Evolutionary conservation across 371 early-diverging fungal genomes (phyloP).

Genomic region (Saksenaea vasiformis): DNA sequence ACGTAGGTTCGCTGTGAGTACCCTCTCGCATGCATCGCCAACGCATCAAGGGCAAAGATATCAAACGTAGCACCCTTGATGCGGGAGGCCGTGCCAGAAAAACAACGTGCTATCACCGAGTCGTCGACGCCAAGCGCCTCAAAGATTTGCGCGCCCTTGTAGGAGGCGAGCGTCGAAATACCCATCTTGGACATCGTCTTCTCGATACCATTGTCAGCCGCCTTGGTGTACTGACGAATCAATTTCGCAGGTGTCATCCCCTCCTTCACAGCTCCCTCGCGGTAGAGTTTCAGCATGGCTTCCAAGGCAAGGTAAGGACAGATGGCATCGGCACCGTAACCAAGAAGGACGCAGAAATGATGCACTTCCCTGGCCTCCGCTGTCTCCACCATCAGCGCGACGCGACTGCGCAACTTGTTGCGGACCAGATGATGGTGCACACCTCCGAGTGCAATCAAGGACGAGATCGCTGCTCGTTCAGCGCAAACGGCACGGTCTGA

Average conservation of each 20-base stretch:
- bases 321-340: slow-evolving; percentile 94
- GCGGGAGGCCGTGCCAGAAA: slow-evolving; percentile 90
- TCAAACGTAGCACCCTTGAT: slow-evolving; percentile 88
- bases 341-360: slow-evolving; percentile 92
- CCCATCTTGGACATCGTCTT: slow-evolving; percentile 99
- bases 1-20: slow-evolving; percentile 74
- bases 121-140: slow-evolving; percentile 91
- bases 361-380: slow-evolving; percentile 95
- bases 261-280: slow-evolving; percentile 72
- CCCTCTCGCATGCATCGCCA: slow-evolving; percentile 82
- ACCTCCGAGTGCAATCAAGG: slow-evolving; percentile 83
- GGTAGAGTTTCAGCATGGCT: slow-evolving; percentile 80
- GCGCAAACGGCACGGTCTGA: slow-evolving; percentile 68
- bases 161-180: slow-evolving; percentile 92
- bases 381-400: slow-evolving; percentile 86
- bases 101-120: slow-evolving; percentile 83
- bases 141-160: slow-evolving; percentile 97
- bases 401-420: slow-evolving; percentile 80
- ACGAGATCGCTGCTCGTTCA: slow-evolving; percentile 79
- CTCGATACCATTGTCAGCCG: slow-evolving; percentile 86
- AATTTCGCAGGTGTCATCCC: slow-evolving; percentile 54
- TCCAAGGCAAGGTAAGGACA: slow-evolving; percentile 91
- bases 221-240: slow-evolving; percentile 78
- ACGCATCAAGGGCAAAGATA: slow-evolving; percentile 85
- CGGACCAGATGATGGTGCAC: slow-evolving; percentile 91